Percentiles rank a stretch among this genome's conserved stretches.
These are phyloP conservation scores for Diaporthe eres DNA, from an alignment of 2,329 filamentous ascomycete genomes.

Conservation along the genomic window DNA sequence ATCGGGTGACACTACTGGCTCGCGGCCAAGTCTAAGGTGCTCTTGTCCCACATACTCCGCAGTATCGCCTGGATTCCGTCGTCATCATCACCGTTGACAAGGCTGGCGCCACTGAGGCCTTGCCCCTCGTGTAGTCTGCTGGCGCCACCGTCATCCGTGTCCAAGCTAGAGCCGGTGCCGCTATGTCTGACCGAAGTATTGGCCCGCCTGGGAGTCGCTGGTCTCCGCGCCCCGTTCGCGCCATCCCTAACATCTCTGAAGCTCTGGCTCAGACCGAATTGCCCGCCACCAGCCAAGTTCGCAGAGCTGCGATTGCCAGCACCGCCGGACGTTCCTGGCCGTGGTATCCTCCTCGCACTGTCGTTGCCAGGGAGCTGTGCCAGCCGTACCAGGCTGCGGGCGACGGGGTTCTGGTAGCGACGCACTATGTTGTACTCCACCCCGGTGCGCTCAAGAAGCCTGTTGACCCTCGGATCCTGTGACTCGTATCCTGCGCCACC, in stretches of 20 bases:
- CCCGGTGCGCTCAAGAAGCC: slow-evolving; percentile 77
- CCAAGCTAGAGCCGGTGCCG: slow-evolving; percentile 58
- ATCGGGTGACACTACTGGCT: slow-evolving; percentile 59
- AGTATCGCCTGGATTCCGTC: slow-evolving; percentile 66
- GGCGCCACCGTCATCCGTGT: slow-evolving; percentile 58
- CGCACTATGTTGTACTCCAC: slow-evolving; percentile 83
- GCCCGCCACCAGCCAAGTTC: slow-evolving; percentile 48
- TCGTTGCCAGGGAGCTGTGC: slow-evolving; percentile 66
- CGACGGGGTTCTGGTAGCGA: slow-evolving; percentile 79
- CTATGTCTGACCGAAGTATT: slow-evolving; percentile 41
- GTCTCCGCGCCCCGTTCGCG: slow-evolving; percentile 29
- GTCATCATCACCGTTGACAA: slow-evolving; percentile 64
- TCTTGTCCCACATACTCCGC: slow-evolving; percentile 74
- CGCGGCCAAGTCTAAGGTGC: slow-evolving; percentile 65
- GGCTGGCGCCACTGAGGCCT: slow-evolving; percentile 64
- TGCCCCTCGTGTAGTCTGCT: slow-evolving; percentile 54
- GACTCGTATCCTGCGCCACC: slow-evolving; percentile 70
- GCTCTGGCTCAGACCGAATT: slow-evolving; percentile 57
- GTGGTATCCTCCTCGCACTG: slow-evolving; percentile 64
- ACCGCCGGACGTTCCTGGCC: slow-evolving; percentile 49
- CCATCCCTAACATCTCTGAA: slow-evolving; percentile 45
- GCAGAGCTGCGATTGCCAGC: slow-evolving; percentile 46
- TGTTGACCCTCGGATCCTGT: slow-evolving; percentile 73
- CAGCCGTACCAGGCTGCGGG: slow-evolving; percentile 71
- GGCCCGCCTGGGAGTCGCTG: slow-evolving; percentile 37